These are phyloP conservation scores for Tuber melanosporum DNA, from an alignment of 495 filamentous ascomycete genomes.

Conservation along the genomic window DNA sequence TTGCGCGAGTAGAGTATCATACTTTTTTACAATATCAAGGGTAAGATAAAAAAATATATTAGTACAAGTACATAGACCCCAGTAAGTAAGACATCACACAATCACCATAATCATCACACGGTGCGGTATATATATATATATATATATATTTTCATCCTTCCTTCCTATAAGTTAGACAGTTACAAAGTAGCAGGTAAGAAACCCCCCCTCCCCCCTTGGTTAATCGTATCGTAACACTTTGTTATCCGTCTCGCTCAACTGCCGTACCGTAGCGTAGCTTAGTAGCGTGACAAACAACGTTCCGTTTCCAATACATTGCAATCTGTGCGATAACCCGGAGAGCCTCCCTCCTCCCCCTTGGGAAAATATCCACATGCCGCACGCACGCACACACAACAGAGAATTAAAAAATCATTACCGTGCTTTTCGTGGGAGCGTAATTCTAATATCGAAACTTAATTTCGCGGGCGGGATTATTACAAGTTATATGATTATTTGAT, in stretches of 20 bases:
- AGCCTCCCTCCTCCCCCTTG: constrained; percentile 2
- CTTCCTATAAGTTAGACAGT: not conserved
- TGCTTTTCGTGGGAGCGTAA: not conserved
- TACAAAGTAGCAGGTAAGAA: not conserved
- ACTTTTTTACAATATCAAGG: not conserved
- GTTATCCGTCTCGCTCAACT: not conserved
- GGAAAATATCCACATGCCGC: not conserved
- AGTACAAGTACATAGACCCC: not conserved
- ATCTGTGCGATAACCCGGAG: not conserved
- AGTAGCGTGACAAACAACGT: not conserved
- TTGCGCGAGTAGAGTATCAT: not conserved
- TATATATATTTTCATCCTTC: too few species aligned
- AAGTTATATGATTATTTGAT: not conserved
- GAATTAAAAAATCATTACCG: not conserved
- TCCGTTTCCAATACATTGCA: constrained; percentile 4
- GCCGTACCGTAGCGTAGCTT: not conserved
- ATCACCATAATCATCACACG: not conserved
- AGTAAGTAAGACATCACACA: not conserved
- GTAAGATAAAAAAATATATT: not conserved
- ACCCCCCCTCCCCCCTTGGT: not conserved
- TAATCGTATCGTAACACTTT: not conserved
- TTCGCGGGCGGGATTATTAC: not conserved
- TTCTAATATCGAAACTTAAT: constrained; percentile 4
- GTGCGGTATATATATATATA: not conserved
- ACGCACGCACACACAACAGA: not conserved